Conservation (phyloP, 2,329 filamentous ascomycete species). For the Talaromyces atroroseus region DNA sequence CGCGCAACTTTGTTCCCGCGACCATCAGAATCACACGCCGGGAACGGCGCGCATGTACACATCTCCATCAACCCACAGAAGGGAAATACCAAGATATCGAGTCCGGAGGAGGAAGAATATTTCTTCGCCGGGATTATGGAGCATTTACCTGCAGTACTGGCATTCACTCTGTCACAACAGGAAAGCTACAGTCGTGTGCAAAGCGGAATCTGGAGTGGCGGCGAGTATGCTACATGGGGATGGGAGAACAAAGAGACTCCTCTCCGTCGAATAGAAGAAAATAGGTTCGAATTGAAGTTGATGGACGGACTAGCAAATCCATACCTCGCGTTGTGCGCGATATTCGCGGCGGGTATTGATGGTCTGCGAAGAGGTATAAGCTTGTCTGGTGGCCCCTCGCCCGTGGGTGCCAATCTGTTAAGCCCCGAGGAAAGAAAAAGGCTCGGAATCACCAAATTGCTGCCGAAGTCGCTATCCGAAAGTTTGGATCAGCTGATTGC, state of each 20-base stretch:
- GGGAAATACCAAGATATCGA: not conserved
- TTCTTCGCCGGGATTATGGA: slow-evolving; percentile 23
- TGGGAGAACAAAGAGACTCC: slow-evolving; percentile 23
- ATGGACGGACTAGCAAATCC: slow-evolving; percentile 26
- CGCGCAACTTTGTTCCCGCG: slow-evolving; percentile 23
- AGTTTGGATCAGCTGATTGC: not conserved
- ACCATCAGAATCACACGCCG: slow-evolving; percentile 12
- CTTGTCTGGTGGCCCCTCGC: slow-evolving; percentile 7
- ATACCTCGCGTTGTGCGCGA: slow-evolving; percentile 20
- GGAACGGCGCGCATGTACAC: slow-evolving; percentile 23
- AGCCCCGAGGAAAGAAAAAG: not conserved
- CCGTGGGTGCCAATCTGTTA: not conserved
- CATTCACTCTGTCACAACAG: slow-evolving; percentile 21
- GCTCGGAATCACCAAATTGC: not conserved
- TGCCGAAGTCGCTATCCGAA: slow-evolving; percentile 2
- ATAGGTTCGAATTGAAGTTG: slow-evolving; percentile 24
- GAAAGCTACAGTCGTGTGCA: slow-evolving; percentile 21
- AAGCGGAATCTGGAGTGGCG: slow-evolving; percentile 23
- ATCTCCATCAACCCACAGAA: slow-evolving; percentile 18
- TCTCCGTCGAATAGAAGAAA: slow-evolving; percentile 19
- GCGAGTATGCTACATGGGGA: slow-evolving; percentile 23
- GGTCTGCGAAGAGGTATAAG: slow-evolving; percentile 8
- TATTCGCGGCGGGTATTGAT: slow-evolving; percentile 20
- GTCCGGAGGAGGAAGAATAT: slow-evolving; percentile 3
- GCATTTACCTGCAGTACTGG: slow-evolving; percentile 21